Base-by-base conservation (phyloP, 2,329 filamentous ascomycete species). In the Arthroderma uncinatum region DNA sequence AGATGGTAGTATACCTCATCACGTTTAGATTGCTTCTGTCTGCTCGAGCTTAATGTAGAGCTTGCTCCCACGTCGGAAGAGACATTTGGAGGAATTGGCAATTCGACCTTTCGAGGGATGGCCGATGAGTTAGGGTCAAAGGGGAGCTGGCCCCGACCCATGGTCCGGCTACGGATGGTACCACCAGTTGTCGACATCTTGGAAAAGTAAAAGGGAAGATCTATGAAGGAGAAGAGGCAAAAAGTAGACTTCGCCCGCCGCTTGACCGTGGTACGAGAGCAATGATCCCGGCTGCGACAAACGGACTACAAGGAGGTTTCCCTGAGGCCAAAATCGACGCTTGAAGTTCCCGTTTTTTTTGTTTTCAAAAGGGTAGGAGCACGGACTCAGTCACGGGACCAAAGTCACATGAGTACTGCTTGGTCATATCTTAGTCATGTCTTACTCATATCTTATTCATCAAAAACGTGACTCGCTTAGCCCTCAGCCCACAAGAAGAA, bases 21-120 rank as follows among this genome's bases (percentile, higher is more conserved):
- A 74, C 91, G 85, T 78, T 97, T 97, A 65, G 85, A 86, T 79
- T 96, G 92, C 77, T 96, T 96, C 73, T 93, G 88, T 69, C 93
- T 84, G 74, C 92, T 97, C 65, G 90, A 88, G 75, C 89, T 96
- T 76, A 96, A 82, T 40, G 87, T 84, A 57, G 89, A 87, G 62
- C 71, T 65, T 36, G 71, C 77, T 59, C 73, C 74, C 56, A 75
- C 75, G 66, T 84, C 82, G 67, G 78, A 81, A 19, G 66, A 64
- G 58, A 75, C 71, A 40, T 70, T 64, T 53, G 66, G 64, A 66
- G 68, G 66, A 61, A 62, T 71, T 28, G 68, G 60, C 52, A 67
- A 64, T 52, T 84, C 82, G 55, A 81, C 74, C 63, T 82, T 80
- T 56, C 82, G 79, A 62, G 80, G 82, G 67, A 85, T 85, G 68